Evolutionary conservation across 2,329 filamentous ascomycete genomes (phyloP).

Genomic region (Pleomassaria siparia): DNA sequence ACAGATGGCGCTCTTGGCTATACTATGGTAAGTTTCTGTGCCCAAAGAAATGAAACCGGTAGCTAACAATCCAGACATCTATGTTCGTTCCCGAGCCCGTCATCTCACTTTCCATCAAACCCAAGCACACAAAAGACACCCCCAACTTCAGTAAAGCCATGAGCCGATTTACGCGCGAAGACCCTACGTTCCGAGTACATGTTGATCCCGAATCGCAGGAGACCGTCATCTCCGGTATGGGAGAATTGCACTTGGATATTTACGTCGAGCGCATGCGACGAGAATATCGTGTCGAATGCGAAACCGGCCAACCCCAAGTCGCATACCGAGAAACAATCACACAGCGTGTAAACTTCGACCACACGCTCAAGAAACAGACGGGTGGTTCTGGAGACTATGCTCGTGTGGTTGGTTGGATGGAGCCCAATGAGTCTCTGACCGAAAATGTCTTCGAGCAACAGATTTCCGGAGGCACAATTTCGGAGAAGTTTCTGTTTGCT

Average conservation of each 20-base stretch:
- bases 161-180: slow-evolving; percentile 97
- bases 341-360: slow-evolving; percentile 80
- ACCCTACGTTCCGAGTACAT: slow-evolving; percentile 94
- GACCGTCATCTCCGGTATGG: slow-evolving; percentile 98
- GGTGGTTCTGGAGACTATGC: slow-evolving; percentile 96
- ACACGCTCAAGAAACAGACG: slow-evolving; percentile 90
- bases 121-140: slow-evolving; percentile 87
- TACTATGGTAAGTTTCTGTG: slow-evolving; percentile 64
- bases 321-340: slow-evolving; percentile 95
- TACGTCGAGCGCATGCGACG: slow-evolving; percentile 96
- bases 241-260: slow-evolving; percentile 93
- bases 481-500: slow-evolving; percentile 92
- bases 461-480: slow-evolving; percentile 85
- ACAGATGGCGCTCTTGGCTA: slow-evolving; percentile 91
- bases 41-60: background rate
- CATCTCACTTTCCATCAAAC: slow-evolving; percentile 96
- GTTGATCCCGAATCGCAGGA: slow-evolving; percentile 91
- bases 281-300: slow-evolving; percentile 94
- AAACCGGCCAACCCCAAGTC: slow-evolving; percentile 94
- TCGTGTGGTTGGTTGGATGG: slow-evolving; percentile 87
- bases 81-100: slow-evolving; percentile 99
- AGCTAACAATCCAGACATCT: slow-evolving; percentile 57
- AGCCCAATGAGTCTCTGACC: slow-evolving; percentile 73
- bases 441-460: slow-evolving; percentile 84
- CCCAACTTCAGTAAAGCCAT: slow-evolving; percentile 98